These are phyloP conservation scores for Hypoxylon sp. DNA, from an alignment of 2,329 filamentous ascomycete genomes.

Conservation along the genomic window DNA sequence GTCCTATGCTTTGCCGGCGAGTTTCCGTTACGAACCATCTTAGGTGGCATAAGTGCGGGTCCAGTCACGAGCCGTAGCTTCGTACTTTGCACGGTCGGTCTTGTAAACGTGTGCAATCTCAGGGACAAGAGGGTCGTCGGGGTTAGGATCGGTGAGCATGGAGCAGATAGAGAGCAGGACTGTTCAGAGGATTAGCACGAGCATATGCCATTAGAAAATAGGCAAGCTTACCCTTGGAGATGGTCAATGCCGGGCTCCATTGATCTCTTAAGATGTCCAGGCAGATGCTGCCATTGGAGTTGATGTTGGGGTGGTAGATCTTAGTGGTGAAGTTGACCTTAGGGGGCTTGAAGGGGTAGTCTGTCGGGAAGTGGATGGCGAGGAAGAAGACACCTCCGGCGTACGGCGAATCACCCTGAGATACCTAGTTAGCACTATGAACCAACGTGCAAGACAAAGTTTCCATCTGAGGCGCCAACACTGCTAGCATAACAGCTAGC, in stretches of 20 bases:
- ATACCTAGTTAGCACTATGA: slow-evolving; percentile 50
- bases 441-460: neutral
- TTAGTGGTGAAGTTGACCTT: slow-evolving; percentile 99
- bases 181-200: slow-evolving; percentile 55
- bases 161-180: slow-evolving; percentile 99
- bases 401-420: slow-evolving; percentile 93
- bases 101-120: slow-evolving; percentile 99
- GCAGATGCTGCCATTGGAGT: slow-evolving; percentile 99
- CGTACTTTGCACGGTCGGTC: slow-evolving; percentile 95
- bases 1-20: slow-evolving; percentile 23
- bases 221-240: slow-evolving; percentile 85
- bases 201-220: neutral
- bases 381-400: slow-evolving; percentile 99
- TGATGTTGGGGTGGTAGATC: slow-evolving; percentile 99
- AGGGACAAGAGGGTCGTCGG: slow-evolving; percentile 96
- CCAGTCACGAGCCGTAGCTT: slow-evolving; percentile 97
- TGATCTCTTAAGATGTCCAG: slow-evolving; percentile 98
- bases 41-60: slow-evolving; percentile 99
- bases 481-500: neutral
- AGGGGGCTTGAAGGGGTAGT: slow-evolving; percentile 99
- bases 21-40: slow-evolving; percentile 28
- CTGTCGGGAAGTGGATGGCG: slow-evolving; percentile 98
- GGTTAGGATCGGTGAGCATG: slow-evolving; percentile 99
- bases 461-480: neutral
- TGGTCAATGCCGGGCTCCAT: slow-evolving; percentile 98